Evolutionary conservation across 768 basidiomycete species (phyloP).

Genomic region (Suillus tomentosus): DNA sequence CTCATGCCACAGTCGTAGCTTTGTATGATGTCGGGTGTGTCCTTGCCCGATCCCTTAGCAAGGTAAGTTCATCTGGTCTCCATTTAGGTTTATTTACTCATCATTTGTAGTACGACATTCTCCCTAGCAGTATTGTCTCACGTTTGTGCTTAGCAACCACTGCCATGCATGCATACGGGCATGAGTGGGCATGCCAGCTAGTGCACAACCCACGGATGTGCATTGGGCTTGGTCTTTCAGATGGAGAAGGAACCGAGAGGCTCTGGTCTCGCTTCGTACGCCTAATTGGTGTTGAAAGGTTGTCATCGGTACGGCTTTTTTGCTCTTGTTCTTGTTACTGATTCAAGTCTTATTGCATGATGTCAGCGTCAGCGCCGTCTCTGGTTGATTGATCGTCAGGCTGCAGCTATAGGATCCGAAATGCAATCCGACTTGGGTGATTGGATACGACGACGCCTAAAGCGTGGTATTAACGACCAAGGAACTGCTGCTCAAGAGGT

Average conservation of each 20-base stretch:
- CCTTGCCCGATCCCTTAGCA: slow-evolving; percentile 24
- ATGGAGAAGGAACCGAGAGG: slow-evolving; percentile 26
- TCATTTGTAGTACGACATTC: slow-evolving; percentile 28
- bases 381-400: no score
- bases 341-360: slow-evolving; percentile 15
- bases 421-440: slow-evolving; percentile 31
- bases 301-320: slow-evolving; percentile 32
- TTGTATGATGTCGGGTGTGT: slow-evolving; percentile 41
- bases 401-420: slow-evolving; percentile 27
- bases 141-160: slow-evolving; percentile 34
- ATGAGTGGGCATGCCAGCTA: no score
- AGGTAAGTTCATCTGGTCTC: slow-evolving; percentile 28
- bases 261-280: slow-evolving; percentile 38
- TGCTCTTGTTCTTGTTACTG: neutral
- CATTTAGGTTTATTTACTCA: slow-evolving; percentile 2
- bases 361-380: slow-evolving; percentile 18
- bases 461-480: slow-evolving; percentile 20
- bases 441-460: slow-evolving; percentile 32
- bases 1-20: neutral
- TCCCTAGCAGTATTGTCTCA: slow-evolving; percentile 19
- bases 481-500: slow-evolving; percentile 14
- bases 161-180: slow-evolving; percentile 23
- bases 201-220: no score
- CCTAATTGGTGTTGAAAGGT: slow-evolving; percentile 36
- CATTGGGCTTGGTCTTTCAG: no score